A percentile compares a stretch with the other conserved stretches of the same genome.
Evolutionary conservation across 1,284 basidiomycete genomes (phyloP).

Genomic region (Dichomitus squalens): DNA sequence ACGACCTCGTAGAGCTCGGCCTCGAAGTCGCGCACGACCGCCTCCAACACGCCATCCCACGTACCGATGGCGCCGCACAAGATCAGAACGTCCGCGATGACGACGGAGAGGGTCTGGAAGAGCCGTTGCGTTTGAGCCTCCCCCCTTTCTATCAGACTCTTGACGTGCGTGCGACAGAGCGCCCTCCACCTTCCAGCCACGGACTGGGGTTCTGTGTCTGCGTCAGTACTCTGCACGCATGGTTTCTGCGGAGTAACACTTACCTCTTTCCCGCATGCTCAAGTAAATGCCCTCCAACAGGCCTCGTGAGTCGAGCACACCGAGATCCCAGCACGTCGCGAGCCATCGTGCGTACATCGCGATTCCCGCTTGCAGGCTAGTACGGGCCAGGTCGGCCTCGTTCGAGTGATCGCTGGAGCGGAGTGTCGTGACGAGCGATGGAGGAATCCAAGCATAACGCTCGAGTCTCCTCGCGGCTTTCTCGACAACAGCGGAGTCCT

Average conservation of each 20-base stretch:
- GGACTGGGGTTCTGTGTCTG: conserved; percentile 46
- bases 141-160: conserved; percentile 33
- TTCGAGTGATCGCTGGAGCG: conserved; percentile 36
- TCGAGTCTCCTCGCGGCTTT: conserved; percentile 9
- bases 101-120: conserved; percentile 38
- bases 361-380: conserved; percentile 45
- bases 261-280: conserved; percentile 48
- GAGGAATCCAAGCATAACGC: conserved; percentile 19
- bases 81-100: conserved; percentile 46
- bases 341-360: conserved; percentile 49
- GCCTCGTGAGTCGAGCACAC: conserved; percentile 39
- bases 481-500: background rate
- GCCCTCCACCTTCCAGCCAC: conserved; percentile 57
- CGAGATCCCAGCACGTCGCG: conserved; percentile 53
- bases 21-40: conserved; percentile 33
- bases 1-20: conserved; percentile 45
- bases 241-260: conserved; percentile 18
- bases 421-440: conserved; percentile 31
- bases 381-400: conserved; percentile 21
- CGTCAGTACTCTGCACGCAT: background rate
- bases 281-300: conserved; percentile 48
- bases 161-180: conserved; percentile 48
- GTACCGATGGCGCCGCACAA: conserved; percentile 48
- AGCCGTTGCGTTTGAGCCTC: conserved; percentile 33
- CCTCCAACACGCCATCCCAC: conserved; percentile 29